Evolutionary conservation across 306 rosid genomes (phyloP).

Genomic region (Sicyos baderoa): DNA sequence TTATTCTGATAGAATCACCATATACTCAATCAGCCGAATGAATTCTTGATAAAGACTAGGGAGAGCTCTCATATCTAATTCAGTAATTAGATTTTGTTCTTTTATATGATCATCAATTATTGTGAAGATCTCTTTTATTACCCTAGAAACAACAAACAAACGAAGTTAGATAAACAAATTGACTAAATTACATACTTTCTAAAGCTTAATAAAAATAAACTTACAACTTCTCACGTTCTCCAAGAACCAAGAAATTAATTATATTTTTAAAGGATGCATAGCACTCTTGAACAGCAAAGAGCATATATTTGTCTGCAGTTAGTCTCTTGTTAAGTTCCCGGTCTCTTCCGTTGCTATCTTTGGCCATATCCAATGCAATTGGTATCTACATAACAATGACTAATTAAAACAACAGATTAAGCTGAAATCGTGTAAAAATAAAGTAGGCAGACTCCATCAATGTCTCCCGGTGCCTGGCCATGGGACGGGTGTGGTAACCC

Average conservation of each 20-base stretch:
- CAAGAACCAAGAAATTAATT: slow-evolving; percentile 57
- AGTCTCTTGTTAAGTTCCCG: slow-evolving; percentile 71
- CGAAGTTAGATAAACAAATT: slow-evolving; percentile 17
- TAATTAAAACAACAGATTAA: slow-evolving; percentile 11
- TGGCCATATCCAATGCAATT: slow-evolving; percentile 89
- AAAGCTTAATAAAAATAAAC: slow-evolving; percentile 21
- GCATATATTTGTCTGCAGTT: slow-evolving; percentile 59
- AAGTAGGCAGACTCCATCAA: not conserved
- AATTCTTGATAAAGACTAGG: slow-evolving; percentile 54
- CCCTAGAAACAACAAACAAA: slow-evolving; percentile 43
- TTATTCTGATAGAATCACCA: slow-evolving; percentile 47
- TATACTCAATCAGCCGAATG: slow-evolving; percentile 45
- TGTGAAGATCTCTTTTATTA: slow-evolving; percentile 50
- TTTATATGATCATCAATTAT: slow-evolving; percentile 49
- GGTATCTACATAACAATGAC: slow-evolving; percentile 53
- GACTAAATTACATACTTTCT: not conserved
- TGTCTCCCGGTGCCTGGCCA: no score
- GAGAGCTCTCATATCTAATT: slow-evolving; percentile 62
- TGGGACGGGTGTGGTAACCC: no score
- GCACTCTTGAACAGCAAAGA: slow-evolving; percentile 76
- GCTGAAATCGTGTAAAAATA: slow-evolving; percentile 6
- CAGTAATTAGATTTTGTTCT: slow-evolving; percentile 25
- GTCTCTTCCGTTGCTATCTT: slow-evolving; percentile 66
- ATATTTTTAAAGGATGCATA: slow-evolving; percentile 65
- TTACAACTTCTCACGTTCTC: slow-evolving; percentile 61